phyloP scores from a whole-genome alignment of 2,329 filamentous ascomycete species.

The Fusarium tupiense region DNA sequence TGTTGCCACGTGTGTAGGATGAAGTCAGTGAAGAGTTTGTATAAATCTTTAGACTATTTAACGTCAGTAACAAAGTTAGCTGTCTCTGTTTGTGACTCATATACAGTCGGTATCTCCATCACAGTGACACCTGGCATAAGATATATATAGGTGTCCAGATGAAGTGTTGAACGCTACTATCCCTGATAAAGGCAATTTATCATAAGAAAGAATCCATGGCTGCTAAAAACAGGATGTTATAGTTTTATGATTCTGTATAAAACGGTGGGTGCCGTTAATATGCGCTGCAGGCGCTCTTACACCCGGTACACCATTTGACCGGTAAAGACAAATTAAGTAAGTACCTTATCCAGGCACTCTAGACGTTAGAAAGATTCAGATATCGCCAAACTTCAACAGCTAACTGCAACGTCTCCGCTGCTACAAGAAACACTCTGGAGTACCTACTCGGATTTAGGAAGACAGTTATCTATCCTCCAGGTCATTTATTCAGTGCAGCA shows the following conservation, averaged over 20 bases:
- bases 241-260: not conserved
- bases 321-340: not conserved
- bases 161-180: not conserved
- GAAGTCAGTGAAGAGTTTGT: not conserved
- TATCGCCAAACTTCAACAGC: not conserved
- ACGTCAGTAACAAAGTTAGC: not conserved
- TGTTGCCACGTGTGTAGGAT: conserved; percentile 9
- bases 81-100: not conserved
- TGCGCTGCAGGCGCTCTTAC: not conserved
- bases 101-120: not conserved
- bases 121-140: not conserved
- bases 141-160: not conserved
- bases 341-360: not conserved
- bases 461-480: not conserved
- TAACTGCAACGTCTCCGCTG: not conserved
- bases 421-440: not conserved
- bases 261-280: not conserved
- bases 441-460: not conserved
- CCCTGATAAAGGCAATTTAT: not conserved
- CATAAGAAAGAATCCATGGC: not conserved
- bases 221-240: not conserved
- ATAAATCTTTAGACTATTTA: not conserved
- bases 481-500: not conserved
- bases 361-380: not conserved
- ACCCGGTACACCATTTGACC: not conserved